These are phyloP conservation scores for Ilex asprella DNA, from an alignment of 257 asterid genomes.

Conservation along the genomic window DNA sequence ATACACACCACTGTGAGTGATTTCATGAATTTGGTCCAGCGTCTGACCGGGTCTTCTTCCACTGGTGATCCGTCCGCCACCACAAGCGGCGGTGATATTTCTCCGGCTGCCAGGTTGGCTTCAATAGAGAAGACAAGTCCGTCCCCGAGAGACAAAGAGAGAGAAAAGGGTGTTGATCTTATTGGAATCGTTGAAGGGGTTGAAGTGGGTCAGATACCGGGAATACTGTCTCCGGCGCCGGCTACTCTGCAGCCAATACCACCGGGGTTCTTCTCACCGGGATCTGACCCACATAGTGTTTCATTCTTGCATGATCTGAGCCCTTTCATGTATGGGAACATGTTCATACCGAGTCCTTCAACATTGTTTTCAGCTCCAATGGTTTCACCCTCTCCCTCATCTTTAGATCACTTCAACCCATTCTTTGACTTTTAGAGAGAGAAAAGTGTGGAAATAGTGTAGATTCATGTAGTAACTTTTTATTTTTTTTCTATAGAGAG, in stretches of 20 bases:
- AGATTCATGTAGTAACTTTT: not conserved
- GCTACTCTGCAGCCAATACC: slow-evolving; percentile 50
- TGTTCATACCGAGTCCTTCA: slow-evolving; percentile 73
- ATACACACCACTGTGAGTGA: slow-evolving; percentile 80
- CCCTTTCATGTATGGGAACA: slow-evolving; percentile 46
- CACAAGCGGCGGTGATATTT: slow-evolving; percentile 35
- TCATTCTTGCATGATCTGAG: slow-evolving; percentile 15
- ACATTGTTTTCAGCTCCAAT: slow-evolving; percentile 60
- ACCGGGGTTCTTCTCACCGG: slow-evolving; percentile 76
- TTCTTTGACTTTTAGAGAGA: slow-evolving; percentile 72
- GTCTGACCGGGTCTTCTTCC: slow-evolving; percentile 70
- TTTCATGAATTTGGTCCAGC: slow-evolving; percentile 80
- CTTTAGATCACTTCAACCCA: slow-evolving; percentile 48
- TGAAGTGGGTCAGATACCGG: slow-evolving; percentile 51
- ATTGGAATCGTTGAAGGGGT: slow-evolving; percentile 39
- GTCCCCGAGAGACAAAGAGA: slow-evolving; percentile 21
- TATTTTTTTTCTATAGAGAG: not conserved
- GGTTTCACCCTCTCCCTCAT: slow-evolving; percentile 44
- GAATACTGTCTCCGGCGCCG: slow-evolving; percentile 88
- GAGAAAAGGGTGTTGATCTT: slow-evolving; percentile 19
- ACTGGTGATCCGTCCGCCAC: slow-evolving; percentile 3
- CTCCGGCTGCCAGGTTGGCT: slow-evolving; percentile 90
- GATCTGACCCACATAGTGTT: slow-evolving; percentile 12
- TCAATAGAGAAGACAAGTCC: slow-evolving; percentile 63
- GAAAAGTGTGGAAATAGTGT: slow-evolving; percentile 3